phyloP scores from a whole-genome alignment of 441 rosid species.

The Brassica hybrid region DNA sequence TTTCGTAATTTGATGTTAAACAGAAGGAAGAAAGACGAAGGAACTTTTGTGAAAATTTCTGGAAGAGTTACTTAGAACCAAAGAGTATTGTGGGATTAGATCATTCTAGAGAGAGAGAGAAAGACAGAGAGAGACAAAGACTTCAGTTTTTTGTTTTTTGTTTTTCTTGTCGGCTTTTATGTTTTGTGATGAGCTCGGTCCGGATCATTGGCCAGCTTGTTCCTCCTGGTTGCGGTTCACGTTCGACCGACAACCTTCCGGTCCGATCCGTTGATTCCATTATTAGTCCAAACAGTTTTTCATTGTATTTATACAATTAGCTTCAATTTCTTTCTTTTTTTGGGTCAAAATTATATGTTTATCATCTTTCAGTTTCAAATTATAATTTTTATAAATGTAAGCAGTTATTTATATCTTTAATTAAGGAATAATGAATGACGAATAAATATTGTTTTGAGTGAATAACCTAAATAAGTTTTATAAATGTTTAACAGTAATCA shows the following conservation, averaged over 20 bases:
- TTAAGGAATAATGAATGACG: not conserved
- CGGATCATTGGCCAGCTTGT: conserved; percentile 20
- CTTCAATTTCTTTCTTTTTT: not conserved
- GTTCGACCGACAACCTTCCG: too few relatives aligned
- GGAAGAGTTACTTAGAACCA: not conserved
- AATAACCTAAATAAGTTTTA: not conserved
- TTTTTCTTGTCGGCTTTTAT: not conserved
- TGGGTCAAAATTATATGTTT: too few relatives aligned
- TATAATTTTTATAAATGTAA: not conserved
- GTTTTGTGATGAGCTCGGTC: conserved; percentile 24
- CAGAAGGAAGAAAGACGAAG: too few relatives aligned
- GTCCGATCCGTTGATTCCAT: not conserved
- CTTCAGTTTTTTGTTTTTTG: conserved; percentile 10
- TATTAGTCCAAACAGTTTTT: not conserved
- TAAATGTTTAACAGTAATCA: not conserved
- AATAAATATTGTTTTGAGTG: not conserved
- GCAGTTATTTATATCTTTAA: not conserved
- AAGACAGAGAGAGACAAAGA: too few relatives aligned
- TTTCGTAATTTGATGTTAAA: conserved; percentile 17
- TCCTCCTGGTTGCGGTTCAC: conserved; percentile 7
- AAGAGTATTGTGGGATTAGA: conserved; percentile 32
- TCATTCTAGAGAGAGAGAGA: conserved; percentile 31
- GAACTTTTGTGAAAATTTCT: conserved; percentile 2
- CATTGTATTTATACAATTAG: not conserved
- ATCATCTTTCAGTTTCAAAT: too few relatives aligned